phyloP scores from a whole-genome alignment of 176 grass and related monocot species.

The Ensete glaucum region DNA sequence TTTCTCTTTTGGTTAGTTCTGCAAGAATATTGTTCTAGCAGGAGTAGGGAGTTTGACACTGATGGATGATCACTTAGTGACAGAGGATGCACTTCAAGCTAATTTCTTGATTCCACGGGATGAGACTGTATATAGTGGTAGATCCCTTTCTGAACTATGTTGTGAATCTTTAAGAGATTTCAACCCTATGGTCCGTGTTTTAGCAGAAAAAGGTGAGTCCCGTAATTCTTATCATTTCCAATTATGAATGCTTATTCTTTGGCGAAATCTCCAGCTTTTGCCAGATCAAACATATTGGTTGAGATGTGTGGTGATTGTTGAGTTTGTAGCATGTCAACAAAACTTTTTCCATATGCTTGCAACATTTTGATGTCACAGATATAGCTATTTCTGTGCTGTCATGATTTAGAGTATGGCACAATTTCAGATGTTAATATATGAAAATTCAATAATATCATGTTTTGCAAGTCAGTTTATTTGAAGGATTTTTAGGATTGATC shows the following conservation, averaged over 20 bases:
- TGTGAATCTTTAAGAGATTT: constrained; percentile 71
- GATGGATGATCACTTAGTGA: constrained; percentile 74
- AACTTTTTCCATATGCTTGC: too few species aligned
- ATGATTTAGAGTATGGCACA: too few species aligned
- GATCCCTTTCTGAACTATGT: constrained; percentile 63
- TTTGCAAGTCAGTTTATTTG: too few species aligned
- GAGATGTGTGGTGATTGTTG: neutral
- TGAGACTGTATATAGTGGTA: constrained; percentile 45
- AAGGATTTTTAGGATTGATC: too few species aligned
- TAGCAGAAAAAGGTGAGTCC: constrained; percentile 46
- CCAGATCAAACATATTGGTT: too few species aligned
- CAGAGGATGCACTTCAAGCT: constrained; percentile 48
- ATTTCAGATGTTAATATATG: too few species aligned
- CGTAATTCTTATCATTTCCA: neutral
- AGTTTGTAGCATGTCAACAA: neutral
- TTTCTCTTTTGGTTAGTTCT: constrained; percentile 45
- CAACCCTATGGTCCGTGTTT: constrained; percentile 88
- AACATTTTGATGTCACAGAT: too few species aligned
- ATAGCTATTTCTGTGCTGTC: too few species aligned
- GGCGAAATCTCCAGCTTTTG: neutral
- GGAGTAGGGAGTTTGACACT: constrained; percentile 91
- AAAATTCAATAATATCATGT: too few species aligned
- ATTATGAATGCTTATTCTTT: constrained; percentile 12
- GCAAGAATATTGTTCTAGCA: constrained; percentile 98
- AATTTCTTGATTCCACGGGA: constrained; percentile 84